Evolutionary conservation across 2,329 filamentous ascomycete species (phyloP), one percentile per base, ranked within the genome.

Genomic region (Balansia obtecta): DNA sequence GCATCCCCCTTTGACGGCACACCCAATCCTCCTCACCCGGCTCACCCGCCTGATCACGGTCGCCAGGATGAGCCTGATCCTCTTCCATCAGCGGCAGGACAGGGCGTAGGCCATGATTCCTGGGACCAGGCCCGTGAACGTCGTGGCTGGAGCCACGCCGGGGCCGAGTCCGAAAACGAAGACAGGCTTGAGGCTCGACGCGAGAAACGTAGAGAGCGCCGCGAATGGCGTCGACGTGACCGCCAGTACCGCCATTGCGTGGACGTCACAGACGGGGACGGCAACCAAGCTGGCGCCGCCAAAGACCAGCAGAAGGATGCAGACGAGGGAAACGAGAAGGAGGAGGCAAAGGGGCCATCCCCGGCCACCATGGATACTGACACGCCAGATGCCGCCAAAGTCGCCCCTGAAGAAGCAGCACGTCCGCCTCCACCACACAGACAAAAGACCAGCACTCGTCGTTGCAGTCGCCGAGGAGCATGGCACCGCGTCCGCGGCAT

Each of bases 1-100:
- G 65, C 64, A 22, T 69, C 69, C 49, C 65, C 68, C 30, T 69
- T 68, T 52, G 56, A 50, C 51, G 52, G 45, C 22, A 55, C 43
- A 38, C 50, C 56, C 52, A 58, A 55, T 43, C 56, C 53, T 8
- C 57, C 15, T 48, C 46, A 48, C 20, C 42, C 42, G 3, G 54
- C 13, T 55, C 54, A 16, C 56, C 42, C 42, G 6, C 32, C n/a
- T 46, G 32, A 46, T 22, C 44, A 58, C 46, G 57, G 58, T 15
- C 47, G 3, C 43, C 43, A 50, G 12, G 27, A 30, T 8, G 34
- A n/a, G 22, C 41, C 48, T 32, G 27, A 32, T 22, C 47, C 9
- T 42, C 40, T 6, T 30, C 34, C 34, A 18, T 15, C 32, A 30
- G 18, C 34, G 16, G n/a, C 32, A 4, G 30, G 43, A 30, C 43